Percentiles rank a stretch among this genome's conserved stretches.
Evolutionary conservation across 768 basidiomycete genomes (phyloP).

Genomic region (Lactifluus hygrophoroides): DNA sequence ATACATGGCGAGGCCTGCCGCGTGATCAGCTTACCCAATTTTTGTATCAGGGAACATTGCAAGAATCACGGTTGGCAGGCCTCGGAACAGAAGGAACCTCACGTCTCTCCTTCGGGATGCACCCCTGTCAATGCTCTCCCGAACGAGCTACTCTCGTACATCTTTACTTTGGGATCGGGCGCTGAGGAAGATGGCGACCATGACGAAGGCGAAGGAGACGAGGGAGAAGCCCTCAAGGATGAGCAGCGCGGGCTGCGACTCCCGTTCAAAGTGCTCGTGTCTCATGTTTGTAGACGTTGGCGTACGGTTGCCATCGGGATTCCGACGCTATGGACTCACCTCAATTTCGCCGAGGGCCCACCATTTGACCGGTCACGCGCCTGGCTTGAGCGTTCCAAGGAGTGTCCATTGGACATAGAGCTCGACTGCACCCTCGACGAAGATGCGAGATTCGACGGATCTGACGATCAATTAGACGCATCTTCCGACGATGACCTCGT

Average conservation of each 20-base stretch:
- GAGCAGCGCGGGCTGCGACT: slow-evolving; percentile 13
- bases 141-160: slow-evolving; percentile 48
- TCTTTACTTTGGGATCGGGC: slow-evolving; percentile 23
- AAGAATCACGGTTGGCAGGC: background rate
- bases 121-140: slow-evolving; percentile 39
- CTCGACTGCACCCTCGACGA: slow-evolving; percentile 30
- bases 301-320: slow-evolving; percentile 43
- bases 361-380: slow-evolving; percentile 37
- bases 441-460: slow-evolving; percentile 7
- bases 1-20: background rate
- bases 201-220: slow-evolving; percentile 22
- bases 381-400: slow-evolving; percentile 47
- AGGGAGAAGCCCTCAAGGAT: slow-evolving; percentile 5
- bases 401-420: slow-evolving; percentile 43
- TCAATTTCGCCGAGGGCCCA: slow-evolving; percentile 34
- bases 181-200: slow-evolving; percentile 22
- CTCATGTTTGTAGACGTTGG: slow-evolving; percentile 57
- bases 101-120: slow-evolving; percentile 1
- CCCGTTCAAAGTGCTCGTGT: slow-evolving; percentile 46
- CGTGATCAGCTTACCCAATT: background rate
- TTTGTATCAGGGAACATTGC: background rate
- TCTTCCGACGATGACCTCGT: slow-evolving; percentile 1
- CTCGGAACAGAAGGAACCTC: background rate
- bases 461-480: slow-evolving; percentile 4
- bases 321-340: slow-evolving; percentile 47